Evolutionary conservation across 306 rosid species (phyloP), one percentile per base, ranked within the genome.

Genomic region (Begonia masoniana): DNA sequence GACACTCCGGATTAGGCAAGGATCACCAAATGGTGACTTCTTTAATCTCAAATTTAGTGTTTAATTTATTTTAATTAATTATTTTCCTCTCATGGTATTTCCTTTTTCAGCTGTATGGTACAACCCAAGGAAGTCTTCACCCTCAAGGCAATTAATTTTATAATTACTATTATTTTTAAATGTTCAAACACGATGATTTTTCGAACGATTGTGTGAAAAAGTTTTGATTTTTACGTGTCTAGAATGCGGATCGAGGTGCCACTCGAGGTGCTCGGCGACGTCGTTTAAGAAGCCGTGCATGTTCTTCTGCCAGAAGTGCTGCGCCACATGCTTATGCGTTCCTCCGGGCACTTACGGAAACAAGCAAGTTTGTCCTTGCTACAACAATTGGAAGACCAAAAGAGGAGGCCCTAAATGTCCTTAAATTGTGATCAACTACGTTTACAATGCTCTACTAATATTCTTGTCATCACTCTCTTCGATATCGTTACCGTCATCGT

Each of bases 381-480:
- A 61, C 65, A 61, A 61, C 15, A 61, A 61, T 50, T 61, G 65
- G 65, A 61, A 61, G 65, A 61, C 65, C 51, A 61, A 61, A 50
- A 42, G 57, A 21, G 65, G 65, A 36, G 65, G 65, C 24, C 57
- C 65, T 47, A 61, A 61, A 52, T 61, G 65, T 23, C 65, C 65
- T 1, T 51, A 51, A 51, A 8, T 51, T 12, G 9, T 26, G 7
- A 26, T 26, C 3, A 26, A 26, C 36, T 4, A 31, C 5, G 39
- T 31, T 6, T 31, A 31, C 39, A 5, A 31, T 31, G 1, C 1
- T 5, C 39, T 26, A 2, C 39, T 31, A 31, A 31, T 31, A 1
- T 31, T 31, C 39, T 31, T 0, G 8, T 5, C 9, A 7, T 6
- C 39, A 31, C 8, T 31, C 39, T 31, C 9, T 31, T 5, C 1